Conservation (phyloP, 192 early-diverging fungal genomes). For the Ambispora gerdemannii region DNA sequence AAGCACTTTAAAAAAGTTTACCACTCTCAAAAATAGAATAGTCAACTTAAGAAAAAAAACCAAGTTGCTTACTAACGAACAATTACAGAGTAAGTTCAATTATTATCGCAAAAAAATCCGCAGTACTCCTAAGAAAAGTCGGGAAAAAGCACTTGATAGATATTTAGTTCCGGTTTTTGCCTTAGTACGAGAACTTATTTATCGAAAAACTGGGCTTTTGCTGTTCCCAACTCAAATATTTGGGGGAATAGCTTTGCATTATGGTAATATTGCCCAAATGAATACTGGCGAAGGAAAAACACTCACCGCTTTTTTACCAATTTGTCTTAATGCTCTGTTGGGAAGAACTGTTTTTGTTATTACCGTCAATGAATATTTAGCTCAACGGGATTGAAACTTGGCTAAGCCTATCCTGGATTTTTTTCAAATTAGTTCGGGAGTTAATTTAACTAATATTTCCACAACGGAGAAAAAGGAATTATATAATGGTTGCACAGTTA, state of each 20-base stretch:
- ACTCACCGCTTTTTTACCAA: conserved; percentile 11
- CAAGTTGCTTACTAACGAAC: not conserved
- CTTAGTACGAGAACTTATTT: conserved; percentile 6
- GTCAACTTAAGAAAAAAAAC: conserved; percentile 1
- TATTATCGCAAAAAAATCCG: conserved; percentile 15
- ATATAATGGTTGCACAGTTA: not conserved
- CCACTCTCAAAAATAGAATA: not conserved
- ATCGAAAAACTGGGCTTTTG: conserved; percentile 6
- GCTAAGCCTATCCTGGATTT: conserved; percentile 4
- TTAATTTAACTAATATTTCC: not conserved
- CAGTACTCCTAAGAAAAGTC: not conserved
- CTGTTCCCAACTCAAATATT: conserved; percentile 19
- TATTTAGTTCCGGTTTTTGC: conserved; percentile 13
- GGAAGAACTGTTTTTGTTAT: conserved; percentile 9
- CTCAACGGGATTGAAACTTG: conserved; percentile 6
- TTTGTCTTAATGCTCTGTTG: conserved; percentile 8
- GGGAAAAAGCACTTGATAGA: not conserved
- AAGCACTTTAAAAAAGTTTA: conserved; percentile 23
- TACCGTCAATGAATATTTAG: conserved; percentile 14
- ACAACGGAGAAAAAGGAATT: not conserved
- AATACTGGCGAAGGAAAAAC: conserved; percentile 24
- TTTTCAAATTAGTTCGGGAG: not conserved
- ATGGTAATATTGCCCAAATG: conserved; percentile 24
- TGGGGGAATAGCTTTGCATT: conserved; percentile 2
- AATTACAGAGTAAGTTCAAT: conserved; percentile 16